Evolutionary conservation across 2,329 filamentous ascomycete genomes (phyloP), one percentile per base, ranked within the genome.

Genomic region (Westerdykella sp.): DNA sequence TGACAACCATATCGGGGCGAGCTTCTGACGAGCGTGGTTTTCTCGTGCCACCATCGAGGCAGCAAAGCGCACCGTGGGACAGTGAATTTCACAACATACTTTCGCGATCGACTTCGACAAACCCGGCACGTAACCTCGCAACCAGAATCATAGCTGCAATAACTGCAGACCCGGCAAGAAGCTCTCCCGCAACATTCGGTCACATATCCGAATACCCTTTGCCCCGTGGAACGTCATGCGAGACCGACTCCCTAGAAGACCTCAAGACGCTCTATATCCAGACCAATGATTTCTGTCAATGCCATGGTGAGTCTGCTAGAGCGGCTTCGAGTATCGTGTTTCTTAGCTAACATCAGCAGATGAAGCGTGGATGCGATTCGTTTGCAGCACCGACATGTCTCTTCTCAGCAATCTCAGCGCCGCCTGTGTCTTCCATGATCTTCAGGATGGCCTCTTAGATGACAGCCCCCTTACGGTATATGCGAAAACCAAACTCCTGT

Each of bases 381-480:
- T 65, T 5, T 66, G 61, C 50, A 48, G 48, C 37, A 55, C 54
- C 25, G 54, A 41, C 22, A 55, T 62, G 42, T 60, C 59, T 2
- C 61, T 65, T 23, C 53, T 66, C n/a, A 60, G 61, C 31, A 61
- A 65, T 40, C 54, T 63, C 34, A 59, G 56, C 44, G 53, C 54
- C n/a, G 41, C 53, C n/a, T 59, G 60, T 41, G 59, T 64, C 15
- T 66, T 58, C 43, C 54, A 60, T 42, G 62, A 66, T 40, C 43
- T 62, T 12, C 41, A 45, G 10, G 56, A 64, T 34, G 56, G 59
- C 4, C 43, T 55, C 6, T 25, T 60, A 18, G 50, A 59, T 25
- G 62, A 66, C 37, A 61, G 53, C 39, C 44, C 50, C 6, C 53
- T 62, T 25, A 66, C 61, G 6, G 54, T 63, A 28, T 57, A 55